Evolutionary conservation across 352 stramenopile genomes (phyloP), one percentile per base, ranked within the genome.

Genomic region (Phytophthora quininea): DNA sequence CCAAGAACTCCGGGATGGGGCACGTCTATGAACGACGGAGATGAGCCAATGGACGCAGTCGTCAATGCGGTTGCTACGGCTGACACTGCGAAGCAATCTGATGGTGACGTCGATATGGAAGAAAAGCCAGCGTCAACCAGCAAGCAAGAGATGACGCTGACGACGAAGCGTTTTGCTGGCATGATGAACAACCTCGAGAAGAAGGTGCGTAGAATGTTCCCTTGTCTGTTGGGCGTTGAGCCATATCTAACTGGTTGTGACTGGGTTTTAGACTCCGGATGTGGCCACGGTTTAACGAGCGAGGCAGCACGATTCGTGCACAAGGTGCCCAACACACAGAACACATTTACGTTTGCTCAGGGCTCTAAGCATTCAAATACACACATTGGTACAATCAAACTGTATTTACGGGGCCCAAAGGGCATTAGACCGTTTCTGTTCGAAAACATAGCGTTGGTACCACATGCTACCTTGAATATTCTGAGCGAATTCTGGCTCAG

Each of bases 321-420:
- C 2, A 55, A 33, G 31, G 5, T 15, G 24, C 32, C 51, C 31
- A 12, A 63, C 27, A 59, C 7, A 15, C 4, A 2, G 19, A 55
- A 63, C 56, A 55, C 49, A 31, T 64, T 69, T 69, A 69, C 54
- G 11, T 69, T 59, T 47, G 49, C 62, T 38, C 46, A 69, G 29
- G 50, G 32, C 5, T 56, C 59, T 43, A 64, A 64, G 10, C 37
- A 64, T 46, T 51, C 11, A 40, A 51, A 51, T 51, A 59, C 37
- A 49, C 51, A 50, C n/a, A 54, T 49, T 54, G 61, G 37, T 8
- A 67, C 46, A 31, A n/a, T 62, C 3, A 68, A 68, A 54, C 3
- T 62, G 52, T 69, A 54, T 49, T 63, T 69, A 9, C 15, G 2
- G 48, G 53, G 53, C 14, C 61, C 52, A 5, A 1, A 42, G 1